These are phyloP conservation scores for Talaromyces nanjingensis DNA, from an alignment of 495 filamentous ascomycete species.

Conservation along the genomic window DNA sequence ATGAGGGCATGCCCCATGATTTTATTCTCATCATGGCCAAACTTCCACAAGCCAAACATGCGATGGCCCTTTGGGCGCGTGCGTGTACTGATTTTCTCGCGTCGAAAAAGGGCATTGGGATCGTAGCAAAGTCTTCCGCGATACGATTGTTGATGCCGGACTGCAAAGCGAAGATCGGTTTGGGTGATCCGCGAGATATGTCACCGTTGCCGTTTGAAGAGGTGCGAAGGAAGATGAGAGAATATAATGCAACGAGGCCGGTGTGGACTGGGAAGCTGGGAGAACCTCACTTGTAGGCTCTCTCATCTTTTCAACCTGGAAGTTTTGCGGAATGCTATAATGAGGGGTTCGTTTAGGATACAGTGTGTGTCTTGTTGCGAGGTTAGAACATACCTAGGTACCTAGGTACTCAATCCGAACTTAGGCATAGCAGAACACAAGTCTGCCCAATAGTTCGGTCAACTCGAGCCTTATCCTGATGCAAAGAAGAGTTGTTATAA, in stretches of 20 bases:
- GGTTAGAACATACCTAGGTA: too few species aligned
- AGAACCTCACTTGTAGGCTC: background rate
- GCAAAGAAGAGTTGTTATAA: too few species aligned
- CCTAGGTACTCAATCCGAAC: too few species aligned
- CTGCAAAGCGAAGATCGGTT: background rate
- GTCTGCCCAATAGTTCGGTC: too few species aligned
- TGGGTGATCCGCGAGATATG: background rate
- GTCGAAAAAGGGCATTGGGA: background rate
- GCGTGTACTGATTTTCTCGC: background rate
- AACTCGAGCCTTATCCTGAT: too few species aligned
- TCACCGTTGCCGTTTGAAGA: slow-evolving; percentile 4
- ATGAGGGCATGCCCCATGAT: slow-evolving; percentile 65
- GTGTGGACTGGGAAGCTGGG: slow-evolving; percentile 7
- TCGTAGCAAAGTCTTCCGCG: background rate
- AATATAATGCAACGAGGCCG: slow-evolving; percentile 3
- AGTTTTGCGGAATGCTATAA: too few species aligned
- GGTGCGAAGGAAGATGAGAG: slow-evolving; percentile 6
- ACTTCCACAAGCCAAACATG: slow-evolving; percentile 6
- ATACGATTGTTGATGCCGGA: slow-evolving; percentile 2
- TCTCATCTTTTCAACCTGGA: background rate
- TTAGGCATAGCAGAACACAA: too few species aligned
- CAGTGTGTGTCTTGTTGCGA: too few species aligned
- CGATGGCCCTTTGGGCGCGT: background rate
- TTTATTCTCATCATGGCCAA: slow-evolving; percentile 30
- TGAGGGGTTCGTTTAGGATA: too few species aligned